Percentiles rank a stretch among this genome's conserved stretches.
Conservation (phyloP, 805 yeast genomes). For the Nematodospora valgi region DNA sequence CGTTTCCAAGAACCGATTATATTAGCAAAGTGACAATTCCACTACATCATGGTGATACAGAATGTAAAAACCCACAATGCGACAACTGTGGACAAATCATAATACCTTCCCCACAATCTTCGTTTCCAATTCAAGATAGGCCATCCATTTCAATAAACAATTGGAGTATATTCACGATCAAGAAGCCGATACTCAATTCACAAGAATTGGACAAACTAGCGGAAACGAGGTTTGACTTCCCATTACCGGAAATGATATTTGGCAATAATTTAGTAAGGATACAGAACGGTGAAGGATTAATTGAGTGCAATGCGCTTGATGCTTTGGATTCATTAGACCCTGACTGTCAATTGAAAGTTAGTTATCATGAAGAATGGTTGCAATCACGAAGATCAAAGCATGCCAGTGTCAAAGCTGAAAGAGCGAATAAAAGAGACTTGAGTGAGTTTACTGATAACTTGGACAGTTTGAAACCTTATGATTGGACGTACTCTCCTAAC, state of each 20-base stretch:
- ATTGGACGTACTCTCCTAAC: conserved; percentile 91
- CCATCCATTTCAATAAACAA: conserved; percentile 69
- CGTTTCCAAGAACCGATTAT: neutral
- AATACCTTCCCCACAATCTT: conserved; percentile 72
- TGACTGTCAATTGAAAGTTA: conserved; percentile 50
- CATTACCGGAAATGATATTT: conserved; percentile 97
- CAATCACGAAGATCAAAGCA: conserved; percentile 27
- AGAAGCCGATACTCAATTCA: conserved; percentile 74
- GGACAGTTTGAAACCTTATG: conserved; percentile 78
- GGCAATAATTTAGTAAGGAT: conserved; percentile 73
- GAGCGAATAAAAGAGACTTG: conserved; percentile 16
- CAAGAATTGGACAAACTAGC: conserved; percentile 63
- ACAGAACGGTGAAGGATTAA: conserved; percentile 27
- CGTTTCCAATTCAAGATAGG: conserved; percentile 57
- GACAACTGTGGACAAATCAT: conserved; percentile 67
- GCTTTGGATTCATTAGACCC: conserved; percentile 48
- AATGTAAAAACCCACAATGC: conserved; percentile 48
- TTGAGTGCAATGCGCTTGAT: conserved; percentile 73
- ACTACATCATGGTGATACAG: conserved; percentile 36
- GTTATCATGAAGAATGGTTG: conserved; percentile 85
- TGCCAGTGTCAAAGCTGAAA: neutral
- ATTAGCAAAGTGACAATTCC: conserved; percentile 31
- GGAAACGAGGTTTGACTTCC: conserved; percentile 58
- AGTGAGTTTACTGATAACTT: conserved; percentile 39
- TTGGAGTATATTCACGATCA: conserved; percentile 73